Percentiles rank a stretch among this genome's conserved stretches.
Evolutionary conservation across 345 rosid genomes (phyloP).

Genomic region (Firmiana major): DNA sequence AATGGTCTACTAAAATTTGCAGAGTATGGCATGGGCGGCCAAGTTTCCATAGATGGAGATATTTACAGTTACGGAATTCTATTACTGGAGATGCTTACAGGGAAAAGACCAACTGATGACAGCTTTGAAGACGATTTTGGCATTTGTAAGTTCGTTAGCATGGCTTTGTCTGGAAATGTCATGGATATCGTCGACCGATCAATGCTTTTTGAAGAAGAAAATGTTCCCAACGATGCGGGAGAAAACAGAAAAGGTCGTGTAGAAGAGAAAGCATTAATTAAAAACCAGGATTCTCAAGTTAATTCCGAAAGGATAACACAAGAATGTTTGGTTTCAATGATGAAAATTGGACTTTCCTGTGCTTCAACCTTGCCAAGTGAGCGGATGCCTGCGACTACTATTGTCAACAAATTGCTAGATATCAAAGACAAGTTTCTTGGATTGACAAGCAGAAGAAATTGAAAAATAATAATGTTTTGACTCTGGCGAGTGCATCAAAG

Average conservation of each 20-base stretch:
- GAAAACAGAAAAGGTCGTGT: background rate
- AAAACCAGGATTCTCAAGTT: background rate
- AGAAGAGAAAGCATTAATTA: constrained; percentile 9
- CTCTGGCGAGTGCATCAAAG: too few species aligned
- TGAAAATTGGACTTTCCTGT: constrained; percentile 26
- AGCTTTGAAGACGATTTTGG: background rate
- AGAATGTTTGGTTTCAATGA: constrained; percentile 20
- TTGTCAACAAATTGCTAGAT: constrained; percentile 18
- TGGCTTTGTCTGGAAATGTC: constrained; percentile 14
- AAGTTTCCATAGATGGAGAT: constrained; percentile 19
- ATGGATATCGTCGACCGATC: constrained; percentile 13
- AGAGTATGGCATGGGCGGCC: constrained; percentile 24
- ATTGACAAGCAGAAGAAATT: background rate
- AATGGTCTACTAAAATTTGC: background rate
- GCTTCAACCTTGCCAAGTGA: constrained; percentile 10
- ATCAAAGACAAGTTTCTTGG: constrained; percentile 12
- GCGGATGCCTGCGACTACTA: constrained; percentile 10
- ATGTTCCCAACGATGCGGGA: background rate
- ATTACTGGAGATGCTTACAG: constrained; percentile 22
- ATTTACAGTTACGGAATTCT: constrained; percentile 26
- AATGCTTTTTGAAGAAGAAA: background rate
- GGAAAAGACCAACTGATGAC: constrained; percentile 18
- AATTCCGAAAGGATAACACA: background rate
- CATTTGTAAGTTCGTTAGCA: constrained; percentile 8
- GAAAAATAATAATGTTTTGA: background rate